Evolutionary conservation across 371 early-diverging fungal species (phyloP).

Genomic region (Funneliformis caledonium): DNA sequence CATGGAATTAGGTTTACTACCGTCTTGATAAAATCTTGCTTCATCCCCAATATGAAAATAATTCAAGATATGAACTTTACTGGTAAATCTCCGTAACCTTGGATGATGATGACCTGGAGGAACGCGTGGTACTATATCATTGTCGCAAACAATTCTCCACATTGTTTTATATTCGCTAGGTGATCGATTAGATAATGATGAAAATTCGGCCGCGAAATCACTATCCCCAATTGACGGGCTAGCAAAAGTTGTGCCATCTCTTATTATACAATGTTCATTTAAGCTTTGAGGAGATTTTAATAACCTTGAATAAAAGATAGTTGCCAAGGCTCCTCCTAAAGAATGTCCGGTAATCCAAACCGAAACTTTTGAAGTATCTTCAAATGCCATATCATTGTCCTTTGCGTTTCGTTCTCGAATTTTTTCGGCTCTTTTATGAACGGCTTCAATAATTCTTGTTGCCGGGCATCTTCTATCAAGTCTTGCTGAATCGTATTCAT

Average conservation of each 20-base stretch:
- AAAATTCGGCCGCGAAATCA: constrained; percentile 51
- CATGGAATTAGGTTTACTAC: constrained; percentile 45
- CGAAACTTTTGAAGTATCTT: constrained; percentile 41
- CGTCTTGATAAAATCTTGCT: constrained; percentile 45
- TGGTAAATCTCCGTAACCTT: constrained; percentile 41
- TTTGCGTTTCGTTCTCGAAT: constrained; percentile 34
- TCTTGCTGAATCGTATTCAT: constrained; percentile 24
- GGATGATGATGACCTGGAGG: constrained; percentile 48
- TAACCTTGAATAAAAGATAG: constrained; percentile 48
- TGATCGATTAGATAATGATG: constrained; percentile 46
- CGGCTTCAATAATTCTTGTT: constrained; percentile 44
- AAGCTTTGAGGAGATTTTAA: constrained; percentile 48
- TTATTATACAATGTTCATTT: constrained; percentile 39
- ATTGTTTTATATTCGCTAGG: constrained; percentile 42
- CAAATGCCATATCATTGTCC: background rate
- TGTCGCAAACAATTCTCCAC: constrained; percentile 52
- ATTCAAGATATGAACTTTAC: constrained; percentile 49
- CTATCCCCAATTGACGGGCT: constrained; percentile 50
- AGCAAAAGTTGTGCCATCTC: constrained; percentile 50
- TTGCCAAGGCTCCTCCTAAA: constrained; percentile 49
- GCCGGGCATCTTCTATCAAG: constrained; percentile 45
- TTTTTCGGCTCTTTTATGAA: constrained; percentile 42
- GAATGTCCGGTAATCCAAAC: constrained; percentile 54
- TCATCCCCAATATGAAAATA: constrained; percentile 53
- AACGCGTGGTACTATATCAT: constrained; percentile 45